A percentile compares a stretch with the other conserved stretches of the same genome.
phyloP scores from a whole-genome alignment of 208 protist species.

The Acanthamoeba culbertsoni region DNA sequence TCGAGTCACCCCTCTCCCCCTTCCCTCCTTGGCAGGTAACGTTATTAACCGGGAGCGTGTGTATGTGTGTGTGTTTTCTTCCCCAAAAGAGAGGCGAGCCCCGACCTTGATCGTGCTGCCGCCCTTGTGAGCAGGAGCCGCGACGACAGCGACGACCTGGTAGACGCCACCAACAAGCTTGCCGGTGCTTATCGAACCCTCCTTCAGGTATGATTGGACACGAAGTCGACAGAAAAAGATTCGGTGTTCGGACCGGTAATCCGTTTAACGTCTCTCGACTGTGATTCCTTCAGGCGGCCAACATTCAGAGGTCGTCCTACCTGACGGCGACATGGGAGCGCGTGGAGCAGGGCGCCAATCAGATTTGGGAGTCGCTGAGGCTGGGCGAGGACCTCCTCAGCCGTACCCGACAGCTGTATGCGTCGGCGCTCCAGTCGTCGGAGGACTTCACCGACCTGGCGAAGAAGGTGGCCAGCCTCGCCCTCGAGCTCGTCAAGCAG shows the following conservation, averaged over 20 bases:
- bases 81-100: background rate
- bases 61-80: background rate
- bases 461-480: background rate
- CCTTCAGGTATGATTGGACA: background rate
- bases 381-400: constrained; percentile 3
- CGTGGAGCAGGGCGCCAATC: constrained; percentile 33
- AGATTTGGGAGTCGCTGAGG: constrained; percentile 26
- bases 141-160: background rate
- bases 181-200: background rate
- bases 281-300: background rate
- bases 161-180: background rate
- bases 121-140: background rate
- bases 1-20: no score
- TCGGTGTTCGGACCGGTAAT: no score
- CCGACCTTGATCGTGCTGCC: background rate
- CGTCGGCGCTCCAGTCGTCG: background rate
- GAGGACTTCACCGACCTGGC: constrained; percentile 16
- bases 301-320: constrained; percentile 31
- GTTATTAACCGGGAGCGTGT: background rate
- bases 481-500: constrained; percentile 19
- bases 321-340: background rate
- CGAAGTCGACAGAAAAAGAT: background rate
- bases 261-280: no score
- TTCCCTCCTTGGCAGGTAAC: no score
- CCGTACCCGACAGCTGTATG: background rate